Evolutionary conservation across 1,284 basidiomycete species (phyloP).

Genomic region (Rhizopogon parksii): DNA sequence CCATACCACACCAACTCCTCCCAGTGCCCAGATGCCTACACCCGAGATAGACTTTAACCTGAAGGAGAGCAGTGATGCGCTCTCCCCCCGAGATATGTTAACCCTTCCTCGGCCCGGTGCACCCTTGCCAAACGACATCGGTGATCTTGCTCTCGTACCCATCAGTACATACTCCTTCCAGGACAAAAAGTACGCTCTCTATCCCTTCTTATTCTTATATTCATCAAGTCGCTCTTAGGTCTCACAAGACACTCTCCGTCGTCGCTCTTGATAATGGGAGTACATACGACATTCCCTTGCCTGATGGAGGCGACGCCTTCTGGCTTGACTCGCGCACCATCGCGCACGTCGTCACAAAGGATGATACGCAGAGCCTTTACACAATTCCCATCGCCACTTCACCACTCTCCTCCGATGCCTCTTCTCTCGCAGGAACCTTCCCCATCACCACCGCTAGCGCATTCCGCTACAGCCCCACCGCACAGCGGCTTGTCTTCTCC

Average conservation of each 20-base stretch:
- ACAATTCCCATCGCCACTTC: conserved; percentile 41
- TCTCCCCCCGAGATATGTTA: conserved; percentile 70
- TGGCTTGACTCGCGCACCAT: conserved; percentile 69
- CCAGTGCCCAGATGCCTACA: not conserved
- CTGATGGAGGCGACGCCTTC: conserved; percentile 64
- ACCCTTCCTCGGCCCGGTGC: conserved; percentile 62
- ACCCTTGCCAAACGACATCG: conserved; percentile 58
- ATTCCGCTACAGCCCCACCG: conserved; percentile 55
- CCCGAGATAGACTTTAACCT: not conserved
- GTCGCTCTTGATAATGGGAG: conserved; percentile 46
- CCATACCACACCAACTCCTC: not conserved
- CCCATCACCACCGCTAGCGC: conserved; percentile 60
- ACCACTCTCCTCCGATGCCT: conserved; percentile 30
- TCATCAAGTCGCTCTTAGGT: conserved; percentile 36
- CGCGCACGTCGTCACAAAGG: conserved; percentile 54
- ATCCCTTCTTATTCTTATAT: not conserved
- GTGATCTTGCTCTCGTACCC: conserved; percentile 62
- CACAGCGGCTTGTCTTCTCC: conserved; percentile 64
- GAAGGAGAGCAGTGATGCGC: conserved; percentile 32
- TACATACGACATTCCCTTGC: conserved; percentile 47
- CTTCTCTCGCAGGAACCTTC: conserved; percentile 50
- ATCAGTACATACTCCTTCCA: conserved; percentile 65
- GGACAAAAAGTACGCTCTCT: conserved; percentile 55
- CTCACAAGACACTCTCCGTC: conserved; percentile 61
- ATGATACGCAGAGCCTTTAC: conserved; percentile 48